A percentile compares a stretch with the other conserved stretches of the same genome.
These are phyloP conservation scores for Azolla pinnata DNA, from an alignment of 75 land plant genomes.

Conservation along the genomic window DNA sequence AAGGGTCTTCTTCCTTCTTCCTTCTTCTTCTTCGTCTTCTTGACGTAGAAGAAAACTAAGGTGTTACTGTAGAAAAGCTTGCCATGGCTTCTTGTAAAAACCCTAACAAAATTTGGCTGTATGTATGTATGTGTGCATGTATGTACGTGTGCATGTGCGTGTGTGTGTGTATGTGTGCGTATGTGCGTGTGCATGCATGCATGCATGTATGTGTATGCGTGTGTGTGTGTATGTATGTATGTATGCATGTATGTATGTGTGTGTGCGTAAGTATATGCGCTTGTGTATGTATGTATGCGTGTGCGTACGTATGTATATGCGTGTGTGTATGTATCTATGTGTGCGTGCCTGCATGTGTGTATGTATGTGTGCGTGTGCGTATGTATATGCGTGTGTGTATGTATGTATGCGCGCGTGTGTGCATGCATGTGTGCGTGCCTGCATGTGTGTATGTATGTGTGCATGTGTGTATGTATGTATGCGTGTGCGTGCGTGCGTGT, in stretches of 20 bases:
- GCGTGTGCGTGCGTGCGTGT: not conserved
- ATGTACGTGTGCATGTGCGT: no score
- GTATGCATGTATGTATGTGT: not conserved
- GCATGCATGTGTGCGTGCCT: not conserved
- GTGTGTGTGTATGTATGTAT: not conserved
- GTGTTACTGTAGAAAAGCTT: no score
- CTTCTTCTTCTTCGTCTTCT: no score
- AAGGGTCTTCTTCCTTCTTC: no score
- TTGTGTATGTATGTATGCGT: not conserved
- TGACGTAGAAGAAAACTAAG: no score
- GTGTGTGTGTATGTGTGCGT: no score
- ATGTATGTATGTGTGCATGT: no score
- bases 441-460: not conserved
- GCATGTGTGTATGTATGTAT: not conserved
- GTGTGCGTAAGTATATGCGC: not conserved
- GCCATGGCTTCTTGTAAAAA: no score
- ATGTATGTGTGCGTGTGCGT: not conserved
- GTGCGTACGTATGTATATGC: not conserved
- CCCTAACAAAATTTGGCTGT: no score
- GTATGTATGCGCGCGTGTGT: not conserved
- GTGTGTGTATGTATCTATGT: not conserved
- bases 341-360: not conserved
- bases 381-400: not conserved
- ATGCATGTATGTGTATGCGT: not conserved
- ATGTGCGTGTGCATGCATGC: not conserved